Conservation (phyloP, 2,329 filamentous ascomycete species). For the Fusarium floridanum region DNA sequence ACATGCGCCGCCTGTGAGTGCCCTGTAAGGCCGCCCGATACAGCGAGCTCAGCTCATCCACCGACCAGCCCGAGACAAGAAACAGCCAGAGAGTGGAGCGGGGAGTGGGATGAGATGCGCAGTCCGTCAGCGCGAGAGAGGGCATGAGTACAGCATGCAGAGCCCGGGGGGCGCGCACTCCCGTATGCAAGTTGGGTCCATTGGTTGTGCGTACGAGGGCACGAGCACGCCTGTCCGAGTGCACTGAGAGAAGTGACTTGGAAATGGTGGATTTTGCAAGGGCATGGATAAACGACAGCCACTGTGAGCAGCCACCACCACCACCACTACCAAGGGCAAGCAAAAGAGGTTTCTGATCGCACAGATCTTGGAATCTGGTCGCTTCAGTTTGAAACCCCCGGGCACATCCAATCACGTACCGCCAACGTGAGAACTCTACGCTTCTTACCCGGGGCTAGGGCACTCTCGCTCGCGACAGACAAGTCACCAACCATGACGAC, state of each 20-base stretch:
- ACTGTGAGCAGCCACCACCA: neutral
- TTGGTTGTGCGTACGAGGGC: conserved; percentile 2
- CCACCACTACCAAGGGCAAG: conserved; percentile 3
- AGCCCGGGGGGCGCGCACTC: neutral
- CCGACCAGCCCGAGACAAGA: conserved; percentile 2
- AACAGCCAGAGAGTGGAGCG: conserved; percentile 9
- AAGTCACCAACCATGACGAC: neutral
- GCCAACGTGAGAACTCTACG: neutral
- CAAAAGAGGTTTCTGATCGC: neutral
- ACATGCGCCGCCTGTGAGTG: neutral
- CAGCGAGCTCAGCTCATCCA: conserved; percentile 16
- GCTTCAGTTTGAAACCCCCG: neutral
- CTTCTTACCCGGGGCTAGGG: neutral
- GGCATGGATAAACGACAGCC: conserved; percentile 16
- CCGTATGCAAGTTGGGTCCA: conserved; percentile 3
- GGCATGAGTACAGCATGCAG: conserved; percentile 1
- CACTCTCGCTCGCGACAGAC: neutral
- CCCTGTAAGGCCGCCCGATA: conserved; percentile 13
- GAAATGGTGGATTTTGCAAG: conserved; percentile 8
- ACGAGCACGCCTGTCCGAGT: neutral
- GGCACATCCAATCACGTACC: neutral
- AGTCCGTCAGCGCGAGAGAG: neutral
- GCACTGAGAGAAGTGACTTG: neutral
- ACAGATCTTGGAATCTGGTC: conserved; percentile 7
- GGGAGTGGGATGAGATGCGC: conserved; percentile 3